phyloP scores from a whole-genome alignment of 257 asterid species.

The Echium plantagineum region DNA sequence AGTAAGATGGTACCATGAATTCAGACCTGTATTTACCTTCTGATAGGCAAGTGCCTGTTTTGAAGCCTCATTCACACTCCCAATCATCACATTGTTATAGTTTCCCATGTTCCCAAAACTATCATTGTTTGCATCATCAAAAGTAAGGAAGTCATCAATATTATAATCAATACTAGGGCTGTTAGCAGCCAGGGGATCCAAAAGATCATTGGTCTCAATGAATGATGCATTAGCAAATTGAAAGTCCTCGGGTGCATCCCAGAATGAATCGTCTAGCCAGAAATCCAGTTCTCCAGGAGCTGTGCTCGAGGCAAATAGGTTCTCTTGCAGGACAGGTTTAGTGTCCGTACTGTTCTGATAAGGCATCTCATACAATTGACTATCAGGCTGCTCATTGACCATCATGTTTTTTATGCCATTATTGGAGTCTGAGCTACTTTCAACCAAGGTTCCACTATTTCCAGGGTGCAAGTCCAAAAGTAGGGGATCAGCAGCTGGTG shows the following conservation, averaged over 20 bases:
- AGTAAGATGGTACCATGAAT: background rate
- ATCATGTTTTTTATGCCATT: conserved; percentile 21
- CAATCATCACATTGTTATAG: conserved; percentile 34
- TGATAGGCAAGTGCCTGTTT: conserved; percentile 18
- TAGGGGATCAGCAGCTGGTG: conserved; percentile 25
- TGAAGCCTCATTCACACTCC: conserved; percentile 23
- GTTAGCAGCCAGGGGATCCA: conserved; percentile 32
- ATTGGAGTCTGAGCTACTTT: conserved; percentile 33
- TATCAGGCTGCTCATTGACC: conserved; percentile 31
- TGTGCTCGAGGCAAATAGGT: conserved; percentile 61
- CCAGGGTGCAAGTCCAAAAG: conserved; percentile 24
- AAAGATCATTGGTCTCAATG: conserved; percentile 62
- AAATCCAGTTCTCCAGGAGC: conserved; percentile 36
- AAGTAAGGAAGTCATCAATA: conserved; percentile 56
- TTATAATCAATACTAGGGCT: conserved; percentile 29
- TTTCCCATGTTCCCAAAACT: conserved; percentile 19
- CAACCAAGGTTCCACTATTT: conserved; percentile 23
- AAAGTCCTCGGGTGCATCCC: conserved; percentile 33
- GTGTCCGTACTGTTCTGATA: conserved; percentile 23
- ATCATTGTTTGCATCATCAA: conserved; percentile 38
- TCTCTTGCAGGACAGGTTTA: conserved; percentile 52
- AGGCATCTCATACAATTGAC: conserved; percentile 26
- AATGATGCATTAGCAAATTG: conserved; percentile 44
- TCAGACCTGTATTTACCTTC: conserved; percentile 25
- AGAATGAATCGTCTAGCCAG: conserved; percentile 53